phyloP scores from a whole-genome alignment of 2,329 filamentous ascomycete genomes.

The Xylariaceae sp. region DNA sequence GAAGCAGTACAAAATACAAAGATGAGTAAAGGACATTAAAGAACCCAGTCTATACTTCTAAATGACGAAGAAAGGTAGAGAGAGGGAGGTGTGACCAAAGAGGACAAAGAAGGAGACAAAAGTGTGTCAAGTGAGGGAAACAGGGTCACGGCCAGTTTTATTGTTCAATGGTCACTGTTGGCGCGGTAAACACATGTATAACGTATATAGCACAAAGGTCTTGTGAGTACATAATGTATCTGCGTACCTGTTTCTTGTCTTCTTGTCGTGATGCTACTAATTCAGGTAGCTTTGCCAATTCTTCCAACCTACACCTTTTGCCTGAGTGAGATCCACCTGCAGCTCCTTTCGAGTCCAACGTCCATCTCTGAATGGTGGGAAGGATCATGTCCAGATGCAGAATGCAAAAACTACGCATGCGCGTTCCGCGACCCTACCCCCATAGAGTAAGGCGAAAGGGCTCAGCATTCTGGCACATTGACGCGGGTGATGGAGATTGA shows the following conservation, averaged over 20 bases:
- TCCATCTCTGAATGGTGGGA: slow-evolving; percentile 22
- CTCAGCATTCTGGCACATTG: no score
- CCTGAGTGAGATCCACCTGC: slow-evolving; percentile 9
- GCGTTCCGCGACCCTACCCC: no score
- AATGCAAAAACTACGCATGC: slow-evolving; percentile 8
- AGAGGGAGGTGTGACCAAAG: slow-evolving; percentile 8
- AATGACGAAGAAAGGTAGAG: slow-evolving; percentile 4
- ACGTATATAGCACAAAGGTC: no score
- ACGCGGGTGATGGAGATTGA: slow-evolving; percentile 25
- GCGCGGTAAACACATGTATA: background rate
- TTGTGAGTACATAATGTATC: no score
- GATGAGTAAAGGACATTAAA: slow-evolving; percentile 7
- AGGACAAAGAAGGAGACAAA: background rate
- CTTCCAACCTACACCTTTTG: no score
- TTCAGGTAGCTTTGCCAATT: no score
- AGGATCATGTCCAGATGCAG: slow-evolving; percentile 3
- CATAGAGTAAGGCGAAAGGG: no score
- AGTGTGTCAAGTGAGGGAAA: slow-evolving; percentile 8
- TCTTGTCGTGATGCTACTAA: no score
- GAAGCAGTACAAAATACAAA: slow-evolving; percentile 11
- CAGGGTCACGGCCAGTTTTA: slow-evolving; percentile 14
- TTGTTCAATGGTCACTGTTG: slow-evolving; percentile 4
- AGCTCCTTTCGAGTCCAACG: background rate
- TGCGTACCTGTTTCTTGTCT: no score
- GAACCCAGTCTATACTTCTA: slow-evolving; percentile 1